Conservation (phyloP, 768 basidiomycete genomes). For the Cyathus striatus region DNA sequence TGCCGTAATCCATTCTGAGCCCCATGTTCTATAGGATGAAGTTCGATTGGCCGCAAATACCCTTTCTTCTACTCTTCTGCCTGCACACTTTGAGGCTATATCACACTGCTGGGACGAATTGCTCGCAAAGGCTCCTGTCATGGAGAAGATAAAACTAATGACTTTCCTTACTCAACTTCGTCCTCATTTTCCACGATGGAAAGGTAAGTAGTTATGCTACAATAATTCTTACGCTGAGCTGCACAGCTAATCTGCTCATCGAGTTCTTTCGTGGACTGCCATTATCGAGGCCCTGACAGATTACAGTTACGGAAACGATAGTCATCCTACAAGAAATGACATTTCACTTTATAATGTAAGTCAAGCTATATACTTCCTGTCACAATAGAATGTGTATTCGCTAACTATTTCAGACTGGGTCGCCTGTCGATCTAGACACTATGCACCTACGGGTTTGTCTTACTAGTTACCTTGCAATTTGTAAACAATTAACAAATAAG, state of each 20-base stretch:
- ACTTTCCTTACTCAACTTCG: slow-evolving; percentile 64
- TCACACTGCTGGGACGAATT: slow-evolving; percentile 65
- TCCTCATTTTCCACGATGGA: slow-evolving; percentile 66
- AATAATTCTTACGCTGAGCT: neutral
- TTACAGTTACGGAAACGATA: slow-evolving; percentile 38
- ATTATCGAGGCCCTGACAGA: slow-evolving; percentile 56
- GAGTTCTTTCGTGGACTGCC: slow-evolving; percentile 63
- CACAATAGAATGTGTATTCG: neutral
- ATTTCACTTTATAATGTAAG: no score
- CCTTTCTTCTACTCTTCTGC: slow-evolving; percentile 55
- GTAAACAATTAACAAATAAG: no score
- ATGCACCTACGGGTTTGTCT: no score
- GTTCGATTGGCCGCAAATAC: slow-evolving; percentile 54
- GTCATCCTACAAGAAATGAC: neutral
- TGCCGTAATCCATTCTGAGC: no score
- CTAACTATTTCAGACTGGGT: neutral
- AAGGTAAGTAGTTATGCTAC: slow-evolving; percentile 35
- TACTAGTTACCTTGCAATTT: no score
- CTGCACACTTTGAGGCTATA: slow-evolving; percentile 62
- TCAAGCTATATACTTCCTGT: no score
- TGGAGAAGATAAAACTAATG: slow-evolving; percentile 53
- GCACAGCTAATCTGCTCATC: slow-evolving; percentile 1
- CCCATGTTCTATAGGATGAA: slow-evolving; percentile 52
- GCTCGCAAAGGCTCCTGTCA: slow-evolving; percentile 46
- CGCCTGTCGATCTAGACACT: no score